Evolutionary conservation across 169 alveolate genomes (phyloP).

Genomic region (Babesia bigemina): DNA sequence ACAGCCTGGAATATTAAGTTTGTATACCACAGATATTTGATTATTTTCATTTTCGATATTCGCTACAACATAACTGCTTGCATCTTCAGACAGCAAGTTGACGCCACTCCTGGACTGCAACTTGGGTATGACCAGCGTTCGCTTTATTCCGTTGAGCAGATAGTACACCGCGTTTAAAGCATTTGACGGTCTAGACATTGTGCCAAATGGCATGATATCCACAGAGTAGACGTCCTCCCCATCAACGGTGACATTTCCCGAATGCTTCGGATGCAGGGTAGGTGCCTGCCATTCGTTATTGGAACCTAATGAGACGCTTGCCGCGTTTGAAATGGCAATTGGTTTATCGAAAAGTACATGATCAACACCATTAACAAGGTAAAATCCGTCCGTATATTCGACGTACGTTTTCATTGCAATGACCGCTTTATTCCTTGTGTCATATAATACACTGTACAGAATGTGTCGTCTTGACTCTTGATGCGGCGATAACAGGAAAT

Average conservation of each 20-base stretch:
- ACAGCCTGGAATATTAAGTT: not conserved
- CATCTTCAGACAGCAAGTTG: conserved; percentile 24
- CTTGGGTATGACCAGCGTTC: conserved; percentile 16
- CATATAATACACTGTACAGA: conserved; percentile 4
- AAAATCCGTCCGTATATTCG: not conserved
- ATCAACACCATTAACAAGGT: not conserved
- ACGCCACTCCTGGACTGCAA: conserved; percentile 5
- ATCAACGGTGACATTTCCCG: not conserved
- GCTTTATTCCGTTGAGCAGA: not conserved
- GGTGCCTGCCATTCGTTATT: not conserved
- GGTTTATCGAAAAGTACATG: not conserved
- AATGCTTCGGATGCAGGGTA: conserved; percentile 5
- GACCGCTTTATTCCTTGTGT: not conserved
- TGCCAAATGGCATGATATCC: conserved; percentile 18
- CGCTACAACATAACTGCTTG: conserved; percentile 1
- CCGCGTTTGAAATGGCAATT: not conserved
- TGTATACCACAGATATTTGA: conserved; percentile 7
- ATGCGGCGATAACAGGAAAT: not conserved
- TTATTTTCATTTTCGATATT: not conserved
- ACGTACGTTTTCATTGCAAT: conserved; percentile 1
- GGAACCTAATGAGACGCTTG: not conserved
- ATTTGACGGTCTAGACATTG: not conserved
- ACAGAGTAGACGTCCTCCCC: not conserved
- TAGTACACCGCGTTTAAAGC: conserved; percentile 13
- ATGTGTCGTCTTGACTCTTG: not conserved